These are phyloP conservation scores for Mariannaea elegans DNA, from an alignment of 2,329 filamentous ascomycete species.

Conservation along the genomic window DNA sequence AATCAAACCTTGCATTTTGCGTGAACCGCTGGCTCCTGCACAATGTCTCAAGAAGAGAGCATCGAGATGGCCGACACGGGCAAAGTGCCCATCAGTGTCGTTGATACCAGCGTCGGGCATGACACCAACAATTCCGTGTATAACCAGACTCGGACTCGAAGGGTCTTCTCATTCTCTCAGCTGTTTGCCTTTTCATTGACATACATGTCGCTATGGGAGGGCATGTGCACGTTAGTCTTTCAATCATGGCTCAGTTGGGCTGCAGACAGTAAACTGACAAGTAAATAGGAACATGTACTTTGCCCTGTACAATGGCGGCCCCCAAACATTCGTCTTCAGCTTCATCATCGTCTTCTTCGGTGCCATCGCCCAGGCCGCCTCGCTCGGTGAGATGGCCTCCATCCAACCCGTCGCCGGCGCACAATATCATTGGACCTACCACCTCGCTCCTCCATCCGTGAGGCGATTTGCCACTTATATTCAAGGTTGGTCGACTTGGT, in stretches of 20 bases:
- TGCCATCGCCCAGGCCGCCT: conserved; percentile 34
- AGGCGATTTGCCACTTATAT: conserved; percentile 37
- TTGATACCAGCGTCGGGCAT: conserved; percentile 21
- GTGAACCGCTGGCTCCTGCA: conserved; percentile 12
- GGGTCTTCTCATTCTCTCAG: conserved; percentile 37
- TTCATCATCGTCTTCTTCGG: conserved; percentile 39
- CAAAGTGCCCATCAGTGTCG: conserved; percentile 26
- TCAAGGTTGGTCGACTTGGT: conserved; percentile 39
- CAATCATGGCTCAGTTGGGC: background rate
- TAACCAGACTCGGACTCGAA: conserved; percentile 34
- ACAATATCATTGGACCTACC: conserved; percentile 37
- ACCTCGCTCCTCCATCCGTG: conserved; percentile 30
- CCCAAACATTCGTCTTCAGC: conserved; percentile 37
- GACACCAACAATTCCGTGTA: conserved; percentile 24
- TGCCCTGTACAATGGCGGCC: conserved; percentile 36
- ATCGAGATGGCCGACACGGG: conserved; percentile 29
- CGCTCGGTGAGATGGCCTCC: conserved; percentile 37
- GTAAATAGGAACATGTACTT: conserved; percentile 35
- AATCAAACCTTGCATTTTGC: background rate
- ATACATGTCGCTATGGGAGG: conserved; percentile 38
- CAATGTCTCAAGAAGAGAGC: conserved; percentile 27
- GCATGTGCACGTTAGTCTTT: conserved; percentile 36
- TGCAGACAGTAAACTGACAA: background rate
- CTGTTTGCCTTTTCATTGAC: conserved; percentile 38
- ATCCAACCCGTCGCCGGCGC: conserved; percentile 36